These are phyloP conservation scores for Parastagonospora avenae DNA, from an alignment of 2,329 filamentous ascomycete genomes.

Conservation along the genomic window DNA sequence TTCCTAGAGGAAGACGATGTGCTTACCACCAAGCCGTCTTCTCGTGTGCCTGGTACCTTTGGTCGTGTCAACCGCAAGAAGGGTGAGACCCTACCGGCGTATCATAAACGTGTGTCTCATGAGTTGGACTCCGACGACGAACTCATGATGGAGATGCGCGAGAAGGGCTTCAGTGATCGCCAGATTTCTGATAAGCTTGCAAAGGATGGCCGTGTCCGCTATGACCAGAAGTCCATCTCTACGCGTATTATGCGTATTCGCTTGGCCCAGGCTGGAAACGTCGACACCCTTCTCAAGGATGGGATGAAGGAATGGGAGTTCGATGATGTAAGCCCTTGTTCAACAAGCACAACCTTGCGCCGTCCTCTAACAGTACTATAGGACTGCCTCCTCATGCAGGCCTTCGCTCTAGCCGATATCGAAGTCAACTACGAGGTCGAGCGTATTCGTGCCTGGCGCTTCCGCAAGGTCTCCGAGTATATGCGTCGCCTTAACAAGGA, in stretches of 20 bases:
- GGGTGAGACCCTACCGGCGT: constrained; percentile 47
- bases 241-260: constrained; percentile 55
- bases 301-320: constrained; percentile 57
- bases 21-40: constrained; percentile 7
- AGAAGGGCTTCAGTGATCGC: constrained; percentile 50
- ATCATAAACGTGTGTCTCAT: constrained; percentile 49
- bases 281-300: constrained; percentile 54
- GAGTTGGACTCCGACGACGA: constrained; percentile 56
- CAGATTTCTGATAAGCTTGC: constrained; percentile 51
- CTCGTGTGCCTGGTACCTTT: constrained; percentile 28
- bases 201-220: constrained; percentile 50
- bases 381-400: constrained; percentile 52
- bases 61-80: constrained; percentile 25
- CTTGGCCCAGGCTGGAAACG: constrained; percentile 47
- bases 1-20: constrained; percentile 25
- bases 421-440: constrained; percentile 49
- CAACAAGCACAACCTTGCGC: background rate
- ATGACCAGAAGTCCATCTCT: constrained; percentile 54
- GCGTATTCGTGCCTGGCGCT: constrained; percentile 51
- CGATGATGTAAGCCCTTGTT: constrained; percentile 49
- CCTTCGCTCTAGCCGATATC: constrained; percentile 49
- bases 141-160: constrained; percentile 52
- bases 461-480: constrained; percentile 50
- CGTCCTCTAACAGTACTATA: constrained; percentile 22
- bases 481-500: constrained; percentile 48